Base-by-base conservation (phyloP, 352 stramenopile species). In the Plasmopara halstedii region DNA sequence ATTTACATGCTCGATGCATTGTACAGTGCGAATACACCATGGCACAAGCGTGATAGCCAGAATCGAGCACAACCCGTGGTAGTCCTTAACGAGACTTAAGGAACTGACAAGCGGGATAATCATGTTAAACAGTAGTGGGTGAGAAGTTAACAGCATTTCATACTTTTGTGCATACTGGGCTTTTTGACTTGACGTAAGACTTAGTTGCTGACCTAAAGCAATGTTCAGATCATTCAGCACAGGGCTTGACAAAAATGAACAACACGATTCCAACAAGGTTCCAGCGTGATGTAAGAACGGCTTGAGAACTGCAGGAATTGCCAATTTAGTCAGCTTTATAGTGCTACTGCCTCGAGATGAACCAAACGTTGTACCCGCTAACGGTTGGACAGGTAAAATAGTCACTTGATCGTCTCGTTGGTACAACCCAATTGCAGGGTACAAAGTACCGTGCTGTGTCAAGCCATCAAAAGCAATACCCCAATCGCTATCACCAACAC, bases 361-460 rank as follows among this genome's bases (percentile, higher is more conserved):
- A 6, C 51, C 53, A 56, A 64, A 64, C 13, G 48, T 43, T 8
- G 48, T 57, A 40, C 71, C 52, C n/a, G 67, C 58, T 10, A 50
- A 70, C 2, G 64, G 62, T 46, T 73, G 71, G 8, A 89, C 69
- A 11, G 77, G 78, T 25, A 90, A 41, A 37, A 95, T 85, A 14
- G 84, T 94, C 7, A 95, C 82, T 62, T 92, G 77, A 47, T 95
- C 84, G 55, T 93, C 84, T 23, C 81, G 70, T 53, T 95, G 84
- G 37, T 95, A 95, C 29, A 95, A 53, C 20, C 82, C 84, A 49
- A 95, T 90, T 1, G 84, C 80, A 23, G 84, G 84, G 46, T 92
- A 93, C 32, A 95, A 62, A 0, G 74, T 88, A n/a, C 83, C 83
- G 51, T 92, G 79, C 45, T 95, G 82, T 8, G 80, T 90, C 27